phyloP scores from a whole-genome alignment of 257 asterid genomes.

The Petunia secreta region DNA sequence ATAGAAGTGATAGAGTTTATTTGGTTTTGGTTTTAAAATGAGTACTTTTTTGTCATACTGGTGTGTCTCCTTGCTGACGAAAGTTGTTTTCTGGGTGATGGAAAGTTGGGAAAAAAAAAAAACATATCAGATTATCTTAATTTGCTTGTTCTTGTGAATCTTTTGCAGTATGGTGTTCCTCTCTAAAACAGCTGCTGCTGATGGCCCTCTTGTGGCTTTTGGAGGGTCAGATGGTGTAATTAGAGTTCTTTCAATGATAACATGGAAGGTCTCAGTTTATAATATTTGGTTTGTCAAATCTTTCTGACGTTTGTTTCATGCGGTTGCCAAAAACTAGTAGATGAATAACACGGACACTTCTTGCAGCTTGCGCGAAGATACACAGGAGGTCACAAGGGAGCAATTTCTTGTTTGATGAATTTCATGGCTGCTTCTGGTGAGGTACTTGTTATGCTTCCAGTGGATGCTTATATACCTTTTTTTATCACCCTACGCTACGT shows the following conservation, averaged over 20 bases:
- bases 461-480: constrained; percentile 14
- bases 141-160: constrained; percentile 42
- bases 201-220: constrained; percentile 98
- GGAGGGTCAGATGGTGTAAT: constrained; percentile 98
- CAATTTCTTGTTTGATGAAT: constrained; percentile 90
- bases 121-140: constrained; percentile 4
- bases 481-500: constrained; percentile 5
- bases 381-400: constrained; percentile 96
- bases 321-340: not conserved
- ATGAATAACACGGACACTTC: not conserved
- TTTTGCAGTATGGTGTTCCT: constrained; percentile 85
- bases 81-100: not conserved
- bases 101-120: not conserved
- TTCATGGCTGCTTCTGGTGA: constrained; percentile 93
- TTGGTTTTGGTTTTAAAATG: not conserved
- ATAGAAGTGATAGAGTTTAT: not conserved
- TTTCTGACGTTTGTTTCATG: constrained; percentile 21
- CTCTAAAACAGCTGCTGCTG: constrained; percentile 66
- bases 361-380: constrained; percentile 92
- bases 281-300: constrained; percentile 24
- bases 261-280: constrained; percentile 80
- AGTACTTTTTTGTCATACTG: constrained; percentile 11
- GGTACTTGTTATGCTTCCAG: constrained; percentile 49
- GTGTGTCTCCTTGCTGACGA: constrained; percentile 14
- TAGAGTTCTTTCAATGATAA: constrained; percentile 96